Percentiles rank a stretch among this genome's conserved stretches.
Evolutionary conservation across 768 basidiomycete genomes (phyloP).

Genomic region (Boletus reticuloceps): DNA sequence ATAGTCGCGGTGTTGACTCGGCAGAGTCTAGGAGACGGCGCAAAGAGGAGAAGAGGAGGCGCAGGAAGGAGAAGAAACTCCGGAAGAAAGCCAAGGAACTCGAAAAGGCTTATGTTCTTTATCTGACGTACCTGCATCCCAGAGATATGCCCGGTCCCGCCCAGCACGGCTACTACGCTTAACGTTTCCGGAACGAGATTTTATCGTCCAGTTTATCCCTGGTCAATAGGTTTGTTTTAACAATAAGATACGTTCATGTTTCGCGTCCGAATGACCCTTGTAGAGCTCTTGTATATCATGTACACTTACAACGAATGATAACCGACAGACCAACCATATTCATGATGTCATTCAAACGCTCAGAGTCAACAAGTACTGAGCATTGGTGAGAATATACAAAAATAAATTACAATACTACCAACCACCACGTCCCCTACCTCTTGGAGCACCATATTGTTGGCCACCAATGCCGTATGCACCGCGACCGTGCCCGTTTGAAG

Average conservation of each 20-base stretch:
- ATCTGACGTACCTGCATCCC: conserved; percentile 50
- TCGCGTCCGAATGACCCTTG: neutral
- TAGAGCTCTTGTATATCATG: conserved; percentile 8
- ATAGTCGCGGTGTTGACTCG: conserved; percentile 46
- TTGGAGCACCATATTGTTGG: conserved; percentile 24
- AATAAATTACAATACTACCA: conserved; percentile 37
- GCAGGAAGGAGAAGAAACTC: conserved; percentile 62
- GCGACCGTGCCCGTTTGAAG: conserved; percentile 28
- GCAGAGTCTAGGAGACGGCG: conserved; percentile 51
- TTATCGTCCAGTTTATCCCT: neutral
- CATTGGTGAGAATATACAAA: conserved; percentile 19
- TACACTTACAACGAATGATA: conserved; percentile 14
- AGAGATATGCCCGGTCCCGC: conserved; percentile 27
- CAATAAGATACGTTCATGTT: neutral
- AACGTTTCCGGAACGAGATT: neutral
- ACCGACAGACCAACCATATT: conserved; percentile 1
- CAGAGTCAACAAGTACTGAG: neutral
- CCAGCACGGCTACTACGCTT: conserved; percentile 29
- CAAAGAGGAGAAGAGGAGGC: conserved; percentile 58
- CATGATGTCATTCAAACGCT: neutral
- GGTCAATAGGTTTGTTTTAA: neutral
- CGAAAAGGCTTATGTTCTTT: conserved; percentile 63
- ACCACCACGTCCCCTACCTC: conserved; percentile 52
- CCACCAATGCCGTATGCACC: conserved; percentile 41
- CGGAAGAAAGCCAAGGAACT: conserved; percentile 56